phyloP scores from a whole-genome alignment of 257 asterid genomes.

The Rauvolfia tetraphylla region DNA sequence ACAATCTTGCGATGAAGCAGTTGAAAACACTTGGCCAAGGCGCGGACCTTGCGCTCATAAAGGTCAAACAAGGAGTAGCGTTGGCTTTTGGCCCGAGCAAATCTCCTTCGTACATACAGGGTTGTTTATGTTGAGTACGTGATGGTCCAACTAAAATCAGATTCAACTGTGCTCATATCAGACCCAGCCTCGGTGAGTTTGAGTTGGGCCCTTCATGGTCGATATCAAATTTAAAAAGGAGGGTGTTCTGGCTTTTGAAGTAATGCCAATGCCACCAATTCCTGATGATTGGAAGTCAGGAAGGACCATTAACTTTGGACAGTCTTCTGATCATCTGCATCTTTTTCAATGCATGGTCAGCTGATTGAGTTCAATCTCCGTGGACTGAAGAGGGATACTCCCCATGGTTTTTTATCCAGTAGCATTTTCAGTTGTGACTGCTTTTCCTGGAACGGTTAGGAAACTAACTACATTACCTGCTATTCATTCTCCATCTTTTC shows the following conservation, averaged over 20 bases:
- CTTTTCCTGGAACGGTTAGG: neutral
- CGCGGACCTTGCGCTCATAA: neutral
- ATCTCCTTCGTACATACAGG: neutral
- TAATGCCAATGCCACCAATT: neutral
- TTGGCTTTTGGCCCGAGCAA: neutral
- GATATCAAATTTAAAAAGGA: too few species aligned
- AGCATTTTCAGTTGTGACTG: neutral
- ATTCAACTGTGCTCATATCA: neutral
- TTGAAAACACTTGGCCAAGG: neutral
- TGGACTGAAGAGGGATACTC: neutral
- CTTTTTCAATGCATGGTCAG: neutral
- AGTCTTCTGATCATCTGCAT: neutral
- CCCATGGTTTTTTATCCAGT: too few species aligned
- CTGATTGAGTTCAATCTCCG: neutral
- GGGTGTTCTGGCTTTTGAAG: neutral
- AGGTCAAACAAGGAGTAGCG: neutral
- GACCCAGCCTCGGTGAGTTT: neutral
- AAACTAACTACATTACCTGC: neutral
- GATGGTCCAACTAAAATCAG: neutral
- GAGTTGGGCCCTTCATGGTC: neutral
- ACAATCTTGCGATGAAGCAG: neutral
- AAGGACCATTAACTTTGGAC: neutral
- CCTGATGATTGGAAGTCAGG: neutral
- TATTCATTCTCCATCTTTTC: neutral
- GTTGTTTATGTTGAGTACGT: neutral